Percentiles rank a stretch among this genome's conserved stretches.
phyloP scores from a whole-genome alignment of 2,329 filamentous ascomycete genomes.

The Falciphora oryzae region DNA sequence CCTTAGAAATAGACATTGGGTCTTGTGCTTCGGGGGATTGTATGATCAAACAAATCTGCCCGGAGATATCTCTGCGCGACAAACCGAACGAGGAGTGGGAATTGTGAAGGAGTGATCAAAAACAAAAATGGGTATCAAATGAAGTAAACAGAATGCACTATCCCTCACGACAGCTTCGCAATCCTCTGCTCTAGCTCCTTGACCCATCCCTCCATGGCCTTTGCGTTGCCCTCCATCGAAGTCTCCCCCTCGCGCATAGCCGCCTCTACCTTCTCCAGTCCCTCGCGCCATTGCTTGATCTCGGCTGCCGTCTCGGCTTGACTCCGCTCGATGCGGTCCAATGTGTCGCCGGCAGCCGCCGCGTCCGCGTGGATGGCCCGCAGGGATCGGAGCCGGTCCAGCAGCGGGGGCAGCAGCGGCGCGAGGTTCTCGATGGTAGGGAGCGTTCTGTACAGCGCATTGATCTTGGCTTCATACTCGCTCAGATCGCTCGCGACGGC shows the following conservation, averaged over 20 bases:
- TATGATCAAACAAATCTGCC: not conserved
- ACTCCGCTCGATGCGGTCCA: slow-evolving; percentile 70
- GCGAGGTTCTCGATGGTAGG: slow-evolving; percentile 82
- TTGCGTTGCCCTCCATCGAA: slow-evolving; percentile 72
- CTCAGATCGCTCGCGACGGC: slow-evolving; percentile 38
- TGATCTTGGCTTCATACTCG: slow-evolving; percentile 77
- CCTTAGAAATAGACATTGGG: too few species aligned
- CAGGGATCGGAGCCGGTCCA: slow-evolving; percentile 80
- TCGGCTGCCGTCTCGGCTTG: slow-evolving; percentile 80
- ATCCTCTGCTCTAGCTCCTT: slow-evolving; percentile 78
- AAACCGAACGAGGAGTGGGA: too few species aligned
- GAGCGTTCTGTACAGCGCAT: slow-evolving; percentile 82
- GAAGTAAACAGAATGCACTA: not conserved
- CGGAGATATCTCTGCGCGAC: not conserved
- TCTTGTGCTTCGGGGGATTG: not conserved
- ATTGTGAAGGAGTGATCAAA: not conserved
- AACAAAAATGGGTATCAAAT: slow-evolving; percentile 2
- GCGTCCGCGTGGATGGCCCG: slow-evolving; percentile 82
- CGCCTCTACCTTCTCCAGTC: slow-evolving; percentile 70
- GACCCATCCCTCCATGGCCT: slow-evolving; percentile 83
- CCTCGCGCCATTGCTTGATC: slow-evolving; percentile 79
- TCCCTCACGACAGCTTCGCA: slow-evolving; percentile 42
- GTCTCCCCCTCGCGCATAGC: slow-evolving; percentile 65
- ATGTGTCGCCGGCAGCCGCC: slow-evolving; percentile 69
- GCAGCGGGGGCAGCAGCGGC: slow-evolving; percentile 75